Evolutionary conservation across 345 rosid species (phyloP), one percentile per base, ranked within the genome.

Genomic region (Bruguiera gymnorhiza): DNA sequence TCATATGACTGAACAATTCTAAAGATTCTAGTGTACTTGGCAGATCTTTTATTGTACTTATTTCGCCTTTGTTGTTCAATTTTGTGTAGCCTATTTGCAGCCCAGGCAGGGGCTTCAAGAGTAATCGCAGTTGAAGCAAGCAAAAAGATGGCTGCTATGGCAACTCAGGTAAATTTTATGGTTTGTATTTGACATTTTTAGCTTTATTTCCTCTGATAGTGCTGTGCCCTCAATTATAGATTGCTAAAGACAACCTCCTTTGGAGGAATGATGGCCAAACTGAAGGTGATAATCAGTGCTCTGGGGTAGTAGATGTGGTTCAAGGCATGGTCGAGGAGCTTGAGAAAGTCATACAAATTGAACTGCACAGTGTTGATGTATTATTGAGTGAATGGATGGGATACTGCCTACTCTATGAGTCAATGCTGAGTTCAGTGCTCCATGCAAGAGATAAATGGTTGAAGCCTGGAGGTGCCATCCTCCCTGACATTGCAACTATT

Each of bases 301-400:
- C 36, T 62, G 96, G 90, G 21, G 82, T 83, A 20, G 79, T 95
- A 65, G 93, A 92, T 81, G 97, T 95, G 39, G 93, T 88, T 72
- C 83, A 90, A 55, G 72, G 89, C 24, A 93, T 93, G 98, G 94
- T 89, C 75, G 97, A 93, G 79, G 90, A 86, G 76, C 76, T 93
- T 43, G 93, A 83, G 48, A 83, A 83, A 34, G 71, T 79, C 36
- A 65, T 84, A 61, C 65, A 82, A 72, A 86, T 93, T 66, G 85
- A 91, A 81, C 91, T 91, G 16, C 87, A 82, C 15, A 86, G 88
- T 69, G 76, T 83, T 13, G 99, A 95, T 79, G 83, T 92, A 60
- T 75, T 92, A 71, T 79, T 92, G 72, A 95, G 97, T 67, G 99
- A 95, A 78, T 95, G 99, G 99, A 95, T 95, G 99, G 97, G 99